Evolutionary conservation across 2,329 filamentous ascomycete genomes (phyloP), one percentile per base, ranked within the genome.

Genomic region (Epicoccum sorghinum): DNA sequence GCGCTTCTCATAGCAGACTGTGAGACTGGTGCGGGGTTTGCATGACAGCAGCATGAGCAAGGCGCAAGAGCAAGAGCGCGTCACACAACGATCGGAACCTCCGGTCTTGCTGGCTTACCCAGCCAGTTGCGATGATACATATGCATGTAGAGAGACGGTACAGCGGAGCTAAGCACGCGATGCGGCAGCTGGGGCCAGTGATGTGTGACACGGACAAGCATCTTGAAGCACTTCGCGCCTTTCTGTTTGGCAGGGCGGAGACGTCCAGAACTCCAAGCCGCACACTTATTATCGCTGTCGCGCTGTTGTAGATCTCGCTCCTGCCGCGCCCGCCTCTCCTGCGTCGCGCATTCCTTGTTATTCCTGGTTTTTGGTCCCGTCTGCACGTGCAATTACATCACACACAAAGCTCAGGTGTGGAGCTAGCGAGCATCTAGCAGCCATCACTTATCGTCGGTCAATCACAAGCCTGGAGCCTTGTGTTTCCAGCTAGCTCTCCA

Each of bases 301-400:
- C 37, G 27, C 29, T 30, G n/a, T n/a, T 30, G 29, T 30, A 41
- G 37, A 5, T 13, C 41, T 18, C n/a, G 23, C 32, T 27, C 9
- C 29, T 47, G 52, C 44, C 41, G 47, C 32, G 32, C 30, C 3
- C n/a, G n/a, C 37, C 25, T 45, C 38, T 40, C 27, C 9, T 35
- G 22, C 32, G 13, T 36, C 33, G 45, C 47, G 27, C 30, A 35
- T 53, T 49, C 55, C 60, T 43, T 59, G 61, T 47, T 61, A 47
- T 59, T 46, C 53, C 27, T 48, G 27, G 40, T 50, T 48, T 25
- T 30, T 51, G 27, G 47, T 60, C 59, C 65, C 62, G 57, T 58
- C 53, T 25, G 63, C 65, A 66, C 63, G 65, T 66, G 65, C 63
- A 52, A 65, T 66, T 66, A 67, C 65, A 66, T 67, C 65, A 66